These are phyloP conservation scores for Chamaenerion angustifolium DNA, from an alignment of 345 rosid genomes.

Conservation along the genomic window DNA sequence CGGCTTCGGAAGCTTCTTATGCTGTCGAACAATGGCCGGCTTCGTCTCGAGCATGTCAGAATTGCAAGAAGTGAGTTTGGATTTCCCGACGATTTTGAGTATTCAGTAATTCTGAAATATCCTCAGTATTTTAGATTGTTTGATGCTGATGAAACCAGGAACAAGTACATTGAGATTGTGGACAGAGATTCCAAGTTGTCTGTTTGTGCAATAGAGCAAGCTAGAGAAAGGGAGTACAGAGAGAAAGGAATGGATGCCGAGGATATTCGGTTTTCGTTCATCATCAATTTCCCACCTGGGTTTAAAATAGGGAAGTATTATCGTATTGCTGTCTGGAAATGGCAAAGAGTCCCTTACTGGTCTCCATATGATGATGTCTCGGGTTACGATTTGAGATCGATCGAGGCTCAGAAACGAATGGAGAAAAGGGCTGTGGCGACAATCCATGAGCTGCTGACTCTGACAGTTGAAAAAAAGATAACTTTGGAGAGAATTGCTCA, in stretches of 20 bases:
- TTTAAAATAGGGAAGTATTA: slow-evolving; percentile 88
- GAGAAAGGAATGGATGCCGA: slow-evolving; percentile 72
- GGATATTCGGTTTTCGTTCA: slow-evolving; percentile 68
- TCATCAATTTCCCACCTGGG: slow-evolving; percentile 80
- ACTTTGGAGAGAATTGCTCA: slow-evolving; percentile 85
- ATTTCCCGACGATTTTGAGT: slow-evolving; percentile 83
- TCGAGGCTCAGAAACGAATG: slow-evolving; percentile 86
- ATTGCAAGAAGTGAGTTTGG: slow-evolving; percentile 76
- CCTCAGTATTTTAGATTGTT: slow-evolving; percentile 52
- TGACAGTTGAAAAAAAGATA: slow-evolving; percentile 85
- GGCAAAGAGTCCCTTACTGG: slow-evolving; percentile 95
- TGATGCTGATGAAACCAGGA: slow-evolving; percentile 61
- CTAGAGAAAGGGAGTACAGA: slow-evolving; percentile 79
- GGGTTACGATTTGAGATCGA: slow-evolving; percentile 68
- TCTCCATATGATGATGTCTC: slow-evolving; percentile 84
- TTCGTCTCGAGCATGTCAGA: slow-evolving; percentile 69
- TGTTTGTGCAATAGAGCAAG: slow-evolving; percentile 60
- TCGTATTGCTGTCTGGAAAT: slow-evolving; percentile 86
- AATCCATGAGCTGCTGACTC: slow-evolving; percentile 67
- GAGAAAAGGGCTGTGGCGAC: slow-evolving; percentile 93
- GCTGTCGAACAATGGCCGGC: slow-evolving; percentile 68
- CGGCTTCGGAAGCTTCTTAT: slow-evolving; percentile 62
- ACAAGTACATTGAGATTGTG: slow-evolving; percentile 74
- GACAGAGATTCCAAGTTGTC: slow-evolving; percentile 39
- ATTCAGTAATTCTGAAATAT: slow-evolving; percentile 55